Conservation (phyloP, 2,329 filamentous ascomycete species). For the Xylariomycetidae sp. region DNA sequence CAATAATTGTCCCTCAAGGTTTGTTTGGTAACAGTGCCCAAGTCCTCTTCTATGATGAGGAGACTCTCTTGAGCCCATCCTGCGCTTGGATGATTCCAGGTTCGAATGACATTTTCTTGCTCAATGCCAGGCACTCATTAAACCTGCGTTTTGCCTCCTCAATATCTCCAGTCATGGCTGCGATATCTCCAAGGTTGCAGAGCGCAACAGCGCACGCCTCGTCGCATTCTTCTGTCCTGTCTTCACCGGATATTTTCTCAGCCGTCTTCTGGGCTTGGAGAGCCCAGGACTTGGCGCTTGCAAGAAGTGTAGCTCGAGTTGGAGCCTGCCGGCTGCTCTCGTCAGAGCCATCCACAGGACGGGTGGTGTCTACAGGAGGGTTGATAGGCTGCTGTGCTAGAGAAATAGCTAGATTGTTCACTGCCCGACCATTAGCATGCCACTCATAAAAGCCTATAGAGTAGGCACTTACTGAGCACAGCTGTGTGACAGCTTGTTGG, state of each 20-base stretch:
- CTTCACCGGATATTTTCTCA: conserved; percentile 58
- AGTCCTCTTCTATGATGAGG: too few species aligned
- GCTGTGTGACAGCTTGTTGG: conserved; percentile 67
- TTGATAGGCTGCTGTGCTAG: conserved; percentile 62
- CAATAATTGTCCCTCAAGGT: conserved; percentile 2
- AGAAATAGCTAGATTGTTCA: conserved; percentile 76
- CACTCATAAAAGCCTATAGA: too few species aligned
- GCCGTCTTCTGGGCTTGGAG: conserved; percentile 68
- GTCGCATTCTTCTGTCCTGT: conserved; percentile 75
- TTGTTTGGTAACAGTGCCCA: too few species aligned
- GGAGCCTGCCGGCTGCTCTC: conserved; percentile 28
- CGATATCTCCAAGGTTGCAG: conserved; percentile 84
- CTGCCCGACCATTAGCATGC: conserved; percentile 33
- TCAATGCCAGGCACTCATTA: conserved; percentile 61
- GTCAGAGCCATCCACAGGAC: conserved; percentile 22
- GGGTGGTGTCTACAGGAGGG: conserved; percentile 24
- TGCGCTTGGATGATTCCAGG: conserved; percentile 50
- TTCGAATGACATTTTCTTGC: conserved; percentile 47
- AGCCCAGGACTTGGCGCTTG: conserved; percentile 74
- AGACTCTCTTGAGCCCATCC: conserved; percentile 39
- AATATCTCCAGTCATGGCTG: conserved; percentile 65
- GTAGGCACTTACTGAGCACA: conserved; percentile 59
- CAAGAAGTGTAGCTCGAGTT: conserved; percentile 58
- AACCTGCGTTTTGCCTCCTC: conserved; percentile 65
- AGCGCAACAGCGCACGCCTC: conserved; percentile 75